Base-by-base conservation (phyloP, 1,139 yeast species). In the Suhomyces anneliseae region DNA sequence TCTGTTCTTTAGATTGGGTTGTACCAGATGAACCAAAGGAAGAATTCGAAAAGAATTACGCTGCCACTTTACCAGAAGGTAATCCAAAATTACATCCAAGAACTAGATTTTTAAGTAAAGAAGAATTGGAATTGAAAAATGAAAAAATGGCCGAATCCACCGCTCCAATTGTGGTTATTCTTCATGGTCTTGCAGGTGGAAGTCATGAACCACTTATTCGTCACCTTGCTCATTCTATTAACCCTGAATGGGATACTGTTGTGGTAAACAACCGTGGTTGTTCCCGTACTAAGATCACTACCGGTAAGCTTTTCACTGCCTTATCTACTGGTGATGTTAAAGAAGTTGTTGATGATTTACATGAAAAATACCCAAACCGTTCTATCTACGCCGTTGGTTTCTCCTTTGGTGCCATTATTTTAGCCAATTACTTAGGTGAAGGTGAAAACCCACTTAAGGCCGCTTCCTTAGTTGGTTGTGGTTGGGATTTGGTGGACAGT, bases 151-250 rank as follows among this genome's bases (percentile, higher is more conserved):
- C 64, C 62, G 39, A 65, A 61, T 51, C 59, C 10, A 54, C 60
- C 1, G 78, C 72, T 46, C 96, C 97, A 1, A 68, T 90, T 46
- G 77, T 87, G 33, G 78, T 90, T 27, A 74, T 86, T 6, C 68
- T 85, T 43, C 97, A 92, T 61, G 98, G 97, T 0, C 77, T 92
- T 36, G 92, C 90, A 6, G 97, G 97, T 19, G 97, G 97, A 0
- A 86, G 96, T 19, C 95, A 90, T 56, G 97, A 92, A 62, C 82
- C 93, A 2, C 83, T 90, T 58, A 86, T 90, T 48, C 80, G 96
- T 50, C 83, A 92, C 49, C 63, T 85, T 47, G 76, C 74, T 27
- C 69, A 69, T 38, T 58, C 66, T 36, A 60, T 79, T 45, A 34
- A 44, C 27, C 36, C 43, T 8, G 59, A 50, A 10, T 62, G 75